Evolutionary conservation across 805 yeast species (phyloP), one percentile per base, ranked within the genome.

Genomic region (Tanozyma kutaoensis): DNA sequence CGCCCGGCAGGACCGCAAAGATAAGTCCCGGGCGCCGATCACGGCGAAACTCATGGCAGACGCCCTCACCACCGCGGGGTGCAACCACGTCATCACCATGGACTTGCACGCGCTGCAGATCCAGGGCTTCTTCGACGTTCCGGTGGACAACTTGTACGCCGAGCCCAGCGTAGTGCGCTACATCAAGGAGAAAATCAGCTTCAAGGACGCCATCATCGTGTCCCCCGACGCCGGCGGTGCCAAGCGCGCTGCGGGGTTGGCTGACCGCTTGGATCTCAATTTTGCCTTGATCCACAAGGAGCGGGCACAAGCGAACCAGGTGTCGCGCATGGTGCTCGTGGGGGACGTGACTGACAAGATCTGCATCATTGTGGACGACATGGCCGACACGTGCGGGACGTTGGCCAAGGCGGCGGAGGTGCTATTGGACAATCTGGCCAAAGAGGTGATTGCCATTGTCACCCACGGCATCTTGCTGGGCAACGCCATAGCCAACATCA

Each of bases 191-290:
- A 62, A 67, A 29, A 57, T 72, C 27, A 65, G 66, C 38, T 64
- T 56, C 36, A 52, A 68, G 23, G 67, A 77, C 25, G 69, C 81
- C n/a, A 78, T 79, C 28, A 71, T 80, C 29, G 72, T 80, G 12
- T 80, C 91, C 1, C 93, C 93, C 5, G 93, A 80, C 55, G 93
- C 91, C 6, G 93, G 93, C 48, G 93, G 93, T 36, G 91, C 91
- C 31, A 80, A 80, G 47, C 67, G 93, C 55, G 91, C 81, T n/a
- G 91, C 91, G 8, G 75, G 78, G 8, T 58, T 80, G 37, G 91
- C 91, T 28, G 91, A 79, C 48, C 66, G 76, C 34, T 55, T 80
- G 37, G 91, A 80, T 50, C 58, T 77, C 46, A 77, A 77, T 45
- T 80, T 80, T 54, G 91, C 91, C 14, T 67, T 80, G 52, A 79